These are phyloP conservation scores for Ogataea glucozyma DNA, from an alignment of 805 yeast genomes.

Conservation along the genomic window DNA sequence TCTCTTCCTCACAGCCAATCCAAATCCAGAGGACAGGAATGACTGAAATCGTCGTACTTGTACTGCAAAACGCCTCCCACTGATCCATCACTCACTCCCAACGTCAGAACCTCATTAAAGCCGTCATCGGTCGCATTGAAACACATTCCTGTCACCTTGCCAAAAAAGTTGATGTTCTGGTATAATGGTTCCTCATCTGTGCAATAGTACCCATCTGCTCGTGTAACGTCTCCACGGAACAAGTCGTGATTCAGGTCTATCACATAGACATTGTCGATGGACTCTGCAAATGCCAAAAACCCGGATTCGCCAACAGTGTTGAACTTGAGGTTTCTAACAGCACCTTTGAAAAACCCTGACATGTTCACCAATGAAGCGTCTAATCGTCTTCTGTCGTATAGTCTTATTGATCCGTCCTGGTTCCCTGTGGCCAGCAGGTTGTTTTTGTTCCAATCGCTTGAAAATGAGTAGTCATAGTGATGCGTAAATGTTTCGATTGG, in stretches of 20 bases:
- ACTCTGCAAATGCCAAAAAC: slow-evolving; percentile 55
- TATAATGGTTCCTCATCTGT: slow-evolving; percentile 14
- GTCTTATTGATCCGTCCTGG: slow-evolving; percentile 57
- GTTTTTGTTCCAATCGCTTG: slow-evolving; percentile 59
- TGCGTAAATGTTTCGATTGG: slow-evolving; percentile 34
- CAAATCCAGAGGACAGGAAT: slow-evolving; percentile 11
- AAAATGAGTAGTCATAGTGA: slow-evolving; percentile 57
- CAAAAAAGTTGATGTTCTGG: slow-evolving; percentile 56
- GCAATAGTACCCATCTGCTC: slow-evolving; percentile 3
- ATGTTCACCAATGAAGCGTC: slow-evolving; percentile 17
- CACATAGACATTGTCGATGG: slow-evolving; percentile 57
- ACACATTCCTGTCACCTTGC: slow-evolving; percentile 58
- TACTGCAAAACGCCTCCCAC: slow-evolving; percentile 60
- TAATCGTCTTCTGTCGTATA: slow-evolving; percentile 49
- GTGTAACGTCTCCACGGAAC: not conserved
- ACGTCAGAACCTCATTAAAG: slow-evolving; percentile 47
- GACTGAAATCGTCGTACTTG: slow-evolving; percentile 28
- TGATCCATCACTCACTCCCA: slow-evolving; percentile 56
- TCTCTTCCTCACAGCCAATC: slow-evolving; percentile 18
- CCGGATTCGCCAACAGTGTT: slow-evolving; percentile 44
- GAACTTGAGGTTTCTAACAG: slow-evolving; percentile 55
- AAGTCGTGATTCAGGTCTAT: slow-evolving; percentile 34
- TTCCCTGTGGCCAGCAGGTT: slow-evolving; percentile 51
- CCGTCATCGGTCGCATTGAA: slow-evolving; percentile 43
- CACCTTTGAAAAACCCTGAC: slow-evolving; percentile 37